Evolutionary conservation across 352 stramenopile genomes (phyloP).

Genomic region (Phytophthora macrochlamydospora): DNA sequence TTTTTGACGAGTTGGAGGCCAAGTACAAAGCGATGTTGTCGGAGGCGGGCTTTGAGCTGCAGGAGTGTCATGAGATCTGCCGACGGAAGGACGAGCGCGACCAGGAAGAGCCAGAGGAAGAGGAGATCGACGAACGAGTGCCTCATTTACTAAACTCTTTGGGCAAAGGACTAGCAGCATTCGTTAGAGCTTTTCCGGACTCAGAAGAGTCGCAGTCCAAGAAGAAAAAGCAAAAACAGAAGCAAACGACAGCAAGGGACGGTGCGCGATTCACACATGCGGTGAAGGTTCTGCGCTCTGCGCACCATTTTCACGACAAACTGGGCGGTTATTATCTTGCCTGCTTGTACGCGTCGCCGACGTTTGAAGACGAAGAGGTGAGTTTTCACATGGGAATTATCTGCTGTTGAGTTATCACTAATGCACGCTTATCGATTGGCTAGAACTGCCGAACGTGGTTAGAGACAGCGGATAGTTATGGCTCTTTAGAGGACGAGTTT

Average conservation of each 20-base stretch:
- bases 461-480: conserved; percentile 82
- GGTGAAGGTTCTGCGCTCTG: conserved; percentile 65
- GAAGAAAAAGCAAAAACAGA: conserved; percentile 30
- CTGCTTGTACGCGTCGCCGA: conserved; percentile 57
- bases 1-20: conserved; percentile 51
- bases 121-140: conserved; percentile 67
- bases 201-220: neutral
- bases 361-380: conserved; percentile 67
- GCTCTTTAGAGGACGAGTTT: conserved; percentile 78
- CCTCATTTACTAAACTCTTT: conserved; percentile 72
- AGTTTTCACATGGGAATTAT: neutral
- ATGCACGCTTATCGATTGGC: neutral
- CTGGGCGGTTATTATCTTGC: conserved; percentile 80
- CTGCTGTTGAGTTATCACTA: neutral
- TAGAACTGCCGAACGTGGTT: conserved; percentile 77
- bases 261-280: conserved; percentile 46
- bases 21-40: conserved; percentile 46
- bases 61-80: conserved; percentile 71
- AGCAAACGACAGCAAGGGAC: conserved; percentile 13
- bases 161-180: conserved; percentile 60
- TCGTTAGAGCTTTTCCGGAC: conserved; percentile 36
- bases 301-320: conserved; percentile 86
- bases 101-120: conserved; percentile 61
- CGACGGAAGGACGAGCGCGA: conserved; percentile 64
- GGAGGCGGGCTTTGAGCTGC: conserved; percentile 53